Evolutionary conservation across 208 protist species (phyloP).

Genomic region (Leishmania braziliensis): DNA sequence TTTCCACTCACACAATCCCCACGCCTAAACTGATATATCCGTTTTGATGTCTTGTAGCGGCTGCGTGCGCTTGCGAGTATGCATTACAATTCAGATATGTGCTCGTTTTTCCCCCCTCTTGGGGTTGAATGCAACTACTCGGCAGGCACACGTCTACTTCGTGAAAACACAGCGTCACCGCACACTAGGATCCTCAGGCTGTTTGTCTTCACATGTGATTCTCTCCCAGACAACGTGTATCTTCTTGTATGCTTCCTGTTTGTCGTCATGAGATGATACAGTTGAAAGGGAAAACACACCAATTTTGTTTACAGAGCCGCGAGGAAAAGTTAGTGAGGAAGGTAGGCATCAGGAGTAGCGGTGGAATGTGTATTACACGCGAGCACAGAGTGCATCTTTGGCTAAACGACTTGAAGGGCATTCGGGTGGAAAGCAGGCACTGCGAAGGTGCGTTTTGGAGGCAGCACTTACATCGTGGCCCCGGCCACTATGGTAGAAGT

Average conservation of each 20-base stretch:
- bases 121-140: not conserved
- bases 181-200: not conserved
- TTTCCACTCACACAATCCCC: constrained; percentile 6
- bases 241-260: not conserved
- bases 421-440: not conserved
- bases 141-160: not conserved
- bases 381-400: not conserved
- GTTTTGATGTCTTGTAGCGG: not conserved
- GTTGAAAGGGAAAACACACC: not conserved
- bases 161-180: constrained; percentile 1
- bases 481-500: not conserved
- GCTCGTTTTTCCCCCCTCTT: not conserved
- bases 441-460: not conserved
- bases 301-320: not conserved
- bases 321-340: not conserved
- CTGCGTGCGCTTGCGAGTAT: not conserved
- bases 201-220: not conserved
- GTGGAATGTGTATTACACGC: not conserved
- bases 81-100: not conserved
- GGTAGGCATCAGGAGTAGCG: not conserved
- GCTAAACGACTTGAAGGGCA: not conserved
- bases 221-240: constrained; percentile 2
- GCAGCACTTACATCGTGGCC: not conserved
- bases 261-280: not conserved
- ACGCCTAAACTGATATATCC: not conserved